Percentiles rank a stretch among this genome's conserved stretches.
phyloP scores from a whole-genome alignment of 202 grass and related monocot genomes.

The Panicum hallii region DNA sequence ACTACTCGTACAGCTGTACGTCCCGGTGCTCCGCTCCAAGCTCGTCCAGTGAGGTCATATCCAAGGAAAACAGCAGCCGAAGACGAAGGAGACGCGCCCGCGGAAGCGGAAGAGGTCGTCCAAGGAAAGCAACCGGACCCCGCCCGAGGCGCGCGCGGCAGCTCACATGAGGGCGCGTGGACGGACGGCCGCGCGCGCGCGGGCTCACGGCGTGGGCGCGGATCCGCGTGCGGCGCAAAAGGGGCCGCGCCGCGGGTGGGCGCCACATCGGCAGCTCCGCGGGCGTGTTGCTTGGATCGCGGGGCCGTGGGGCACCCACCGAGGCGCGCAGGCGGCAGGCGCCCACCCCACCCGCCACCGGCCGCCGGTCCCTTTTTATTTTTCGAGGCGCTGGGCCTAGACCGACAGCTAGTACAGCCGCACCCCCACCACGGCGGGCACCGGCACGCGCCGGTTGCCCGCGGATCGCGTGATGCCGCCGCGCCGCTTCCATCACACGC shows the following conservation, averaged over 20 bases:
- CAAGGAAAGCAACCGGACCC: background rate
- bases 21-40: background rate
- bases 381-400: conserved; percentile 41
- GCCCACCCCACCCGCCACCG: background rate
- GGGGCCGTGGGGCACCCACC: conserved; percentile 29
- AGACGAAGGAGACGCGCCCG: background rate
- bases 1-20: background rate
- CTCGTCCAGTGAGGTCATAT: conserved; percentile 12
- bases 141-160: background rate
- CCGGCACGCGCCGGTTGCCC: conserved; percentile 52
- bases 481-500: conserved; percentile 55
- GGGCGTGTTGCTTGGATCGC: conserved; percentile 59
- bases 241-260: conserved; percentile 5
- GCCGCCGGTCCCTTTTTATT: conserved; percentile 35
- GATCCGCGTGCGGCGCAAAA: conserved; percentile 36
- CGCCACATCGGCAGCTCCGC: conserved; percentile 36
- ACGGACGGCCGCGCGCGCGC: background rate
- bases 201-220: conserved; percentile 15
- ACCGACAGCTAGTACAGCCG: conserved; percentile 45
- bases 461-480: conserved; percentile 48
- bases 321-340: background rate
- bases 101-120: background rate
- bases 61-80: background rate
- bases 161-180: conserved; percentile 4
- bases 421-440: conserved; percentile 11